Evolutionary conservation across 2,329 filamentous ascomycete species (phyloP).

Genomic region (Bipolaris oryzae): DNA sequence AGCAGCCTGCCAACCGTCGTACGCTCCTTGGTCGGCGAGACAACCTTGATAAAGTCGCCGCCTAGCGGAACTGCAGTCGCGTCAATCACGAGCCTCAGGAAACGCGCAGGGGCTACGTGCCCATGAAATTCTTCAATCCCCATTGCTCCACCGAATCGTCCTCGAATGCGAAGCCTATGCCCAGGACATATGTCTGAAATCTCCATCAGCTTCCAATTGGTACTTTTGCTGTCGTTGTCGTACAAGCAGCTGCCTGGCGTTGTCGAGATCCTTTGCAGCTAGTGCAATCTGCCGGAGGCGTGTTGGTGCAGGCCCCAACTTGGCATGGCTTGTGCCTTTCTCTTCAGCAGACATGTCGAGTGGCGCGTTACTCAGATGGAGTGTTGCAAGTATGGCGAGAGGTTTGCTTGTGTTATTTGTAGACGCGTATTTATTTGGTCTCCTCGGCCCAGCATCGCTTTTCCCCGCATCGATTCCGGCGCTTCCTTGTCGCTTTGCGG

Average conservation of each 20-base stretch:
- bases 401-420: background rate
- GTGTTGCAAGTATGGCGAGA: background rate
- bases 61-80: slow-evolving; percentile 47
- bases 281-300: slow-evolving; percentile 47
- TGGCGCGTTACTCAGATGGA: background rate
- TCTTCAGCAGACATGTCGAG: background rate
- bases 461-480: slow-evolving; percentile 12
- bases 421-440: background rate
- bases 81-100: background rate
- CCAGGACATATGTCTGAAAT: slow-evolving; percentile 45
- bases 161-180: slow-evolving; percentile 50
- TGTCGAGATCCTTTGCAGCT: slow-evolving; percentile 38
- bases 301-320: slow-evolving; percentile 30
- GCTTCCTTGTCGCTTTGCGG: background rate
- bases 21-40: slow-evolving; percentile 46
- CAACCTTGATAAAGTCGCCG: slow-evolving; percentile 53
- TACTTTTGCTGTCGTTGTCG: background rate
- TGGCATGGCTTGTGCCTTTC: slow-evolving; percentile 10
- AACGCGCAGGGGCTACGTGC: slow-evolving; percentile 23
- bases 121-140: slow-evolving; percentile 51
- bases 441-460: slow-evolving; percentile 5
- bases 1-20: slow-evolving; percentile 53
- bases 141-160: slow-evolving; percentile 49
- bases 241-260: slow-evolving; percentile 35
- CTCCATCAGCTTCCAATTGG: slow-evolving; percentile 2